Evolutionary conservation across 2,329 filamentous ascomycete genomes (phyloP), one percentile per base, ranked within the genome.

Genomic region (Alternaria angustiovoidea): DNA sequence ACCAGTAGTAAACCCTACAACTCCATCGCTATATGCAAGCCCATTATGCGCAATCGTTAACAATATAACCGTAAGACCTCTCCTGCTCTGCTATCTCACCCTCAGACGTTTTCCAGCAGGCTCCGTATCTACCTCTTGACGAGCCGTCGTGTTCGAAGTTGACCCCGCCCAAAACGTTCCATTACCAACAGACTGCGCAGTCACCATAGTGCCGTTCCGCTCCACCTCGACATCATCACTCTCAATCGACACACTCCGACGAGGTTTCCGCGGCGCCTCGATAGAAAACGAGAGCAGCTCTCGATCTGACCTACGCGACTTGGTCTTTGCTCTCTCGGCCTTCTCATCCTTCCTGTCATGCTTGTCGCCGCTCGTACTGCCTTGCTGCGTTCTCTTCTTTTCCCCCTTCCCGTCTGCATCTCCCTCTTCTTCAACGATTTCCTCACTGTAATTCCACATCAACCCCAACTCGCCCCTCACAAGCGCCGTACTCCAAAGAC

Each of bases 361-460:
- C 12, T 36, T 36, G 14, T 16, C 32, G 14, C 11, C 32, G 32
- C 14, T 1, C 32, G 12, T 36, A 16, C 14, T 36, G 5, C 12
- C 32, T 36, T 30, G 28, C 28, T 26, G 24, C 26, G 7, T 30
- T 18, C n/a, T 9, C 44, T 12, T 48, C 28, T 4, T 26, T 5
- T 6, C 12, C 32, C 12, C 14, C 12, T 52, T 46, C 38, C 68
- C 52, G 2, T 12, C 12, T 16, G 74, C 68, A 48, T 74, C 72
- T 6, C 32, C 32, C 14, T 74, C 69, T 51, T 74, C 72, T 14
- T 76, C 74, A 30, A 83, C 83, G 43, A 82, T 78, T 1, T 80
- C 81, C 75, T 98, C 94, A 0, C 88, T 93, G 73, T 94, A 98
- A 3, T 83, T 82, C 90, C 91, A 96, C 87, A 98, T 90, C 42